Conservation (phyloP, 140 eudicot genomes). For the Ambrosia hybrid region DNA sequence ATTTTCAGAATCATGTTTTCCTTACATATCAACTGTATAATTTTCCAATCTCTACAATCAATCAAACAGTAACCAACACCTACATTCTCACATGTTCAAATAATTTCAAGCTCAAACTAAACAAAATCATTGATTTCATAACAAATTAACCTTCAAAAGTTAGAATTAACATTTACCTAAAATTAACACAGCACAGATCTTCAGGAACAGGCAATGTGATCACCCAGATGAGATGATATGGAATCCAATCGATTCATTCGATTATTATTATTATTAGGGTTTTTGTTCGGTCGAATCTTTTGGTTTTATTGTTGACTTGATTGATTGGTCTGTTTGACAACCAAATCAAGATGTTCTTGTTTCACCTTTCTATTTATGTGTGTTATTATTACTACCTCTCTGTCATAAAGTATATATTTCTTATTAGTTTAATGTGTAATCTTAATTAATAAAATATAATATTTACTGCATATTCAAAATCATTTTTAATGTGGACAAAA, state of each 20-base stretch:
- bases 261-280: constrained; percentile 8
- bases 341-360: constrained; percentile 32
- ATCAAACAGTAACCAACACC: constrained; percentile 22
- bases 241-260: constrained; percentile 19
- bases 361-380: not conserved
- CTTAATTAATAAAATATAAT: too few species aligned
- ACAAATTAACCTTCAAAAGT: not conserved
- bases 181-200: constrained; percentile 15
- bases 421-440: too few species aligned
- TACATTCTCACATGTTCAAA: constrained; percentile 16
- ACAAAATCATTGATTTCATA: constrained; percentile 6
- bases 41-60: constrained; percentile 11
- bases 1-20: too few species aligned
- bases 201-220: constrained; percentile 31
- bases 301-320: constrained; percentile 28
- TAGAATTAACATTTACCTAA: constrained; percentile 20
- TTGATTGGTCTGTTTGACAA: constrained; percentile 35
- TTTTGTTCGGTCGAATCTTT: constrained; percentile 27
- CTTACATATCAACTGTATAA: not conserved
- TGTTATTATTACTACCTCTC: not conserved
- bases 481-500: not conserved
- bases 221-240: constrained; percentile 11
- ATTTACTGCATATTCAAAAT: too few species aligned
- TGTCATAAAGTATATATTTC: not conserved
- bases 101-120: constrained; percentile 23